Conservation (phyloP, 164 flowering plant species). For the Berberis thunbergii region DNA sequence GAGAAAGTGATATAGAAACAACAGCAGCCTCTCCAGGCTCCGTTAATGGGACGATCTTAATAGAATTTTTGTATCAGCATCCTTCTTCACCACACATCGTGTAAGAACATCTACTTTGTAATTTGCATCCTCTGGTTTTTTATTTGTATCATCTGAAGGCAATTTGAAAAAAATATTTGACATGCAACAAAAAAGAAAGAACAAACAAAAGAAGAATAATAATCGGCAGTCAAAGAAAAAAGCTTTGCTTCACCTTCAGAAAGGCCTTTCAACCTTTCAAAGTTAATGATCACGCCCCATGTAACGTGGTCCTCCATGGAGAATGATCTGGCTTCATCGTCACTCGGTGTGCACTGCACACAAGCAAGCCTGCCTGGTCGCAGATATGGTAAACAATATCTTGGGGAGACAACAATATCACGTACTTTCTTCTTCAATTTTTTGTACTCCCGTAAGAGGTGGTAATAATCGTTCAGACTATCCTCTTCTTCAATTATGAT, state of each 20-base stretch:
- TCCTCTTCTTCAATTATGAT: constrained; percentile 90
- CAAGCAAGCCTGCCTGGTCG: constrained; percentile 80
- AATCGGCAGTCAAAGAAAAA: not conserved
- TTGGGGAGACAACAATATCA: constrained; percentile 70
- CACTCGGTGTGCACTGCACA: constrained; percentile 43
- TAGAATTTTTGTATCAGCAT: constrained; percentile 44
- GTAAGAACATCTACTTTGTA: constrained; percentile 84
- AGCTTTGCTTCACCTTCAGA: constrained; percentile 48
- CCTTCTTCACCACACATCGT: constrained; percentile 61
- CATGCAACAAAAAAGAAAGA: not conserved
- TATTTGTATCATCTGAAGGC: constrained; percentile 52
- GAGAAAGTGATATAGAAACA: constrained; percentile 69
- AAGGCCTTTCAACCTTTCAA: constrained; percentile 51
- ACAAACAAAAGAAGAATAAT: not conserved
- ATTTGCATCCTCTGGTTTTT: constrained; percentile 74
- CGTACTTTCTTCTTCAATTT: constrained; percentile 72
- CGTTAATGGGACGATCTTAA: constrained; percentile 53
- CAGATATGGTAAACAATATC: constrained; percentile 79
- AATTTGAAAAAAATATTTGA: not conserved
- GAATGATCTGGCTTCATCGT: constrained; percentile 45
- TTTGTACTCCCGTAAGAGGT: constrained; percentile 56
- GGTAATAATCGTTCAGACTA: constrained; percentile 64
- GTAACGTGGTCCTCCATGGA: constrained; percentile 58
- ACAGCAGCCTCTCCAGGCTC: constrained; percentile 78
- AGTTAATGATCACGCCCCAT: constrained; percentile 90